Percentiles rank a stretch among this genome's conserved stretches.
phyloP scores from a whole-genome alignment of 305 asterid species.

The Ilex paraguariensis region DNA sequence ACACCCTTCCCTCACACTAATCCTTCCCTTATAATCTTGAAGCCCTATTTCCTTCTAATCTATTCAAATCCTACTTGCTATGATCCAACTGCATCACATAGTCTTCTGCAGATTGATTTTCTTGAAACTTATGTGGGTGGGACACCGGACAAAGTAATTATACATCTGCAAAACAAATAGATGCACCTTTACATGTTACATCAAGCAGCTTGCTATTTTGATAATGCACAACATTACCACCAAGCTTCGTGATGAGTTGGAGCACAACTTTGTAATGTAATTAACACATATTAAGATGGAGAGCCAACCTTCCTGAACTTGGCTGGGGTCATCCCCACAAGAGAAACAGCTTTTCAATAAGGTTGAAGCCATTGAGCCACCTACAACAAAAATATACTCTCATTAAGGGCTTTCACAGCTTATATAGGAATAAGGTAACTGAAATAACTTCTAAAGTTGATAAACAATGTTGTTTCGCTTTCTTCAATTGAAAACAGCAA shows the following conservation, averaged over 20 bases:
- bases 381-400: slow-evolving; percentile 39
- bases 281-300: slow-evolving; percentile 3
- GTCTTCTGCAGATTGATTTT: too few relatives aligned
- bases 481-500: too few relatives aligned
- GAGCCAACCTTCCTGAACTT: slow-evolving; percentile 65
- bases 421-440: slow-evolving; percentile 3
- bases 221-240: neutral
- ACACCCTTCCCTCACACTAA: too few relatives aligned
- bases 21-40: too few relatives aligned
- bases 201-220: neutral
- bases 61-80: too few relatives aligned
- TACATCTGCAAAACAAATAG: neutral
- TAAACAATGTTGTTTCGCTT: too few relatives aligned
- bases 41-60: too few relatives aligned
- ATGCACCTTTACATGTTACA: neutral
- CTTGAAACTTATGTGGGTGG: too few relatives aligned
- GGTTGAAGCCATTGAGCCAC: slow-evolving; percentile 46
- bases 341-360: slow-evolving; percentile 77
- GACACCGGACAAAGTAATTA: too few relatives aligned
- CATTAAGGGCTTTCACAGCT: slow-evolving; percentile 8
- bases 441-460: too few relatives aligned
- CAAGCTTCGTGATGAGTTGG: neutral
- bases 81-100: too few relatives aligned
- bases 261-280: neutral
- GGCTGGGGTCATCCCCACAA: slow-evolving; percentile 89